Base-by-base conservation (phyloP, 768 basidiomycete genomes). In the Porphyrellus cyaneotinctus region DNA sequence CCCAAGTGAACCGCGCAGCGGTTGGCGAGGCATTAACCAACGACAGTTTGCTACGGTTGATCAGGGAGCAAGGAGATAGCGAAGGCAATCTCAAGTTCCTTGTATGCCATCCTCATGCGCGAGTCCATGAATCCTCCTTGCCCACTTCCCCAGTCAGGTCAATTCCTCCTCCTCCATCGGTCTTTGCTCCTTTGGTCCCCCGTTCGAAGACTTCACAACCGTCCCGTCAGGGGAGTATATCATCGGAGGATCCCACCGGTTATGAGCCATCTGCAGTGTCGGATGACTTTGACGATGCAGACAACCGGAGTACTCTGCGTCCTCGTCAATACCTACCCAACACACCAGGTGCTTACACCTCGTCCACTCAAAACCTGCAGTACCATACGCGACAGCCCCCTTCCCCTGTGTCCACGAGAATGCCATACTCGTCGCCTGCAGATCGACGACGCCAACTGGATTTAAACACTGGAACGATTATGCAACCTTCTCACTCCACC, bases 61-160 rank as follows among this genome's bases (percentile, higher is more conserved):
- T 91, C 67, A 75, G 76, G 49, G 76, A 83, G 37, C 72, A 79
- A 9, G 91, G 88, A 33, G 93, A 97, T 68, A 73, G 79, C 24
- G 85, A 78, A 63, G 91, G 91, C 15, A 80, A 82, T 20, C 82
- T 95, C 63, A 94, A 94, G 69, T 86, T 97, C 56, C 77, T 94
- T 51, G 84, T 94, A 24, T 84, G 84, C 37, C 82, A 83, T 63
- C 76, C 77, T 49, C 81, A 77, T 58, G 84, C 78, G 20, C 70
- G 73, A 41, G 85, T 83, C 47, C 85, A 81, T 57, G 87, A 82
- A 57, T 68, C 71, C 54, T 62, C 72, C 42, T 63, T 74, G 54
- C 61, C 73, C 23, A 64, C 69, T 33, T 66, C 72, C 18, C 75
- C 75, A 12, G 70, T 74, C 46, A 75, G 71, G 65, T 73, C 78